phyloP scores from a whole-genome alignment of 768 basidiomycete genomes.

The Podaxis mareebaensis region DNA sequence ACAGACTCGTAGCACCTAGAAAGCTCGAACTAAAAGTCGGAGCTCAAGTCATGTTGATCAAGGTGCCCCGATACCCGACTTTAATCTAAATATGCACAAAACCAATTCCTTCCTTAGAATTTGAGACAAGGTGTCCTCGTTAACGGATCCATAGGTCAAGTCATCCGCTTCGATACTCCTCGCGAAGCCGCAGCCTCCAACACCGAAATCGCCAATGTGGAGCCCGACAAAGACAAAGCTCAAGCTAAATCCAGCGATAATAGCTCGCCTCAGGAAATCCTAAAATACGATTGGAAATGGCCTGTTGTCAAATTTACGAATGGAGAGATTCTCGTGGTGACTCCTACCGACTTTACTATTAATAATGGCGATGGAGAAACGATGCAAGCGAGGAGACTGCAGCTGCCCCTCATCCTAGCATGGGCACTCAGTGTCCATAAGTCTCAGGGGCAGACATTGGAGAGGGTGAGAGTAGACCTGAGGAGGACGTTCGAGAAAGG shows the following conservation, averaged over 20 bases:
- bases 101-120: conserved; percentile 45
- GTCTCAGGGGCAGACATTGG: conserved; percentile 64
- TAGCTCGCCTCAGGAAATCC: neutral
- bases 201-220: conserved; percentile 35
- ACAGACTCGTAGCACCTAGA: conserved; percentile 61
- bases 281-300: conserved; percentile 34
- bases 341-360: conserved; percentile 63
- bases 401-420: conserved; percentile 80
- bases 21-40: conserved; percentile 57
- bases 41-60: conserved; percentile 86
- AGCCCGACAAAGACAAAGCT: neutral
- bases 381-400: conserved; percentile 47
- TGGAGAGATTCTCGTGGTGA: conserved; percentile 44
- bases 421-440: conserved; percentile 92
- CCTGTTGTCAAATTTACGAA: conserved; percentile 62
- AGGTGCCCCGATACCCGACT: conserved; percentile 37
- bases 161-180: conserved; percentile 46
- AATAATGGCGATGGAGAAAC: conserved; percentile 54
- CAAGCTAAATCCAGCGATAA: neutral
- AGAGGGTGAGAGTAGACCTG: conserved; percentile 81
- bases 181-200: conserved; percentile 40
- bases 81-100: neutral
- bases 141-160: conserved; percentile 68
- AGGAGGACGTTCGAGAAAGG: conserved; percentile 76
- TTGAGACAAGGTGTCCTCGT: conserved; percentile 66